Evolutionary conservation across 192 early-diverging fungal species (phyloP).

Genomic region (Dissophora ornata): DNA sequence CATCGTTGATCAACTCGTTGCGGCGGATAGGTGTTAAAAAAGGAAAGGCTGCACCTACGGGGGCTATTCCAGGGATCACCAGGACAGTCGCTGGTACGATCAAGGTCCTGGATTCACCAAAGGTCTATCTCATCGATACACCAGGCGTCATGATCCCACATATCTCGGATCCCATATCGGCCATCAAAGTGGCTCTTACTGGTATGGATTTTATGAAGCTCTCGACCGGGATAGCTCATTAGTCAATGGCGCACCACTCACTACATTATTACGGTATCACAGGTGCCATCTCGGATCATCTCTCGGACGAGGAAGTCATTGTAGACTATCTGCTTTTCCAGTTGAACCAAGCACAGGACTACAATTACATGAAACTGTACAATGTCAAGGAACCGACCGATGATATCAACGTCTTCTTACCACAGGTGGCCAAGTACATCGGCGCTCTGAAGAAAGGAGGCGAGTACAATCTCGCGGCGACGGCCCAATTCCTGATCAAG

Average conservation of each 20-base stretch:
- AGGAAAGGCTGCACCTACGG: conserved; percentile 87
- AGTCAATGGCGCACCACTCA: too few relatives aligned
- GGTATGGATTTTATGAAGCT: conserved; percentile 59
- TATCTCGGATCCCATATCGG: conserved; percentile 81
- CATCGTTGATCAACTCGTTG: conserved; percentile 90
- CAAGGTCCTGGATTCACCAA: conserved; percentile 89
- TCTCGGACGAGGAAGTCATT: conserved; percentile 83
- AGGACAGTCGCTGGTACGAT: conserved; percentile 72
- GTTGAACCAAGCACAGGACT: conserved; percentile 72
- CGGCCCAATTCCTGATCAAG: conserved; percentile 78
- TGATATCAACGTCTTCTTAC: conserved; percentile 73
- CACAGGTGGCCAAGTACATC: conserved; percentile 71
- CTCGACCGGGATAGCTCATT: not conserved
- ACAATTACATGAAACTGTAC: conserved; percentile 64
- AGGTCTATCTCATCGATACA: conserved; percentile 93
- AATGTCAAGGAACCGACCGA: conserved; percentile 75
- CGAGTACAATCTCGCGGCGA: conserved; percentile 70
- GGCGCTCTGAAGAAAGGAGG: conserved; percentile 75
- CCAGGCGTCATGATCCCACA: conserved; percentile 94
- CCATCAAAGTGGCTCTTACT: conserved; percentile 91
- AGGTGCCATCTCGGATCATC: conserved; percentile 84
- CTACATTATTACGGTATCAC: not conserved
- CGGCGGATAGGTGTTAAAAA: conserved; percentile 79
- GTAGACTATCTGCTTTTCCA: conserved; percentile 92
- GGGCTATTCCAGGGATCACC: conserved; percentile 90